A percentile compares a stretch with the other conserved stretches of the same genome.
These are phyloP conservation scores for Trichoderma breve DNA, from an alignment of 2,329 filamentous ascomycete genomes.

Conservation along the genomic window DNA sequence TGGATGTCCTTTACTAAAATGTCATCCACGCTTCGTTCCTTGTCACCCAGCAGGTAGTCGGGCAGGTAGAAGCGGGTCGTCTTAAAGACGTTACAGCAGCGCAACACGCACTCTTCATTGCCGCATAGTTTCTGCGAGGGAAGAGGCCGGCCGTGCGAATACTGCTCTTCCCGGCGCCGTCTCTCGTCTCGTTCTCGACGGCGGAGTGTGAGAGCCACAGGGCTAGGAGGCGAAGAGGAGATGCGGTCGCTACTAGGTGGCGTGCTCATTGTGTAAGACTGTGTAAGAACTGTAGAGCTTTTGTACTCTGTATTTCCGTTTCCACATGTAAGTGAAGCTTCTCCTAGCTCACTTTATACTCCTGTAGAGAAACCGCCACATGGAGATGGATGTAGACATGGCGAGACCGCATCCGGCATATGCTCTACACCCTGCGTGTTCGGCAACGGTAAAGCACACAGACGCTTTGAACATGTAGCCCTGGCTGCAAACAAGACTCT, in stretches of 20 bases:
- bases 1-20: conserved; percentile 23
- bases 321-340: neutral
- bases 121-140: conserved; percentile 24
- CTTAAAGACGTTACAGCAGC: conserved; percentile 17
- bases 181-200: conserved; percentile 22
- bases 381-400: neutral
- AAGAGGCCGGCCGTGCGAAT: conserved; percentile 24
- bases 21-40: conserved; percentile 3
- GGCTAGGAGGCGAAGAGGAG: neutral
- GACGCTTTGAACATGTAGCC: neutral
- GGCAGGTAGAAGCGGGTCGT: neutral
- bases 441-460: neutral
- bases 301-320: neutral
- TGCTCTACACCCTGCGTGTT: neutral
- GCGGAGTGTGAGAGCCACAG: conserved; percentile 10
- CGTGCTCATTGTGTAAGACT: neutral
- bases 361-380: neutral
- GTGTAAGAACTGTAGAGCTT: neutral
- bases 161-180: conserved; percentile 21
- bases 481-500: neutral
- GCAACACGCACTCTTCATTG: conserved; percentile 20
- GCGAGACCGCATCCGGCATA: conserved; percentile 3
- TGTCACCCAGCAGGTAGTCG: conserved; percentile 12
- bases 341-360: conserved; percentile 2
- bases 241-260: neutral